phyloP scores from a whole-genome alignment of 2,329 filamentous ascomycete genomes.

The Ophiostoma perfectum region DNA sequence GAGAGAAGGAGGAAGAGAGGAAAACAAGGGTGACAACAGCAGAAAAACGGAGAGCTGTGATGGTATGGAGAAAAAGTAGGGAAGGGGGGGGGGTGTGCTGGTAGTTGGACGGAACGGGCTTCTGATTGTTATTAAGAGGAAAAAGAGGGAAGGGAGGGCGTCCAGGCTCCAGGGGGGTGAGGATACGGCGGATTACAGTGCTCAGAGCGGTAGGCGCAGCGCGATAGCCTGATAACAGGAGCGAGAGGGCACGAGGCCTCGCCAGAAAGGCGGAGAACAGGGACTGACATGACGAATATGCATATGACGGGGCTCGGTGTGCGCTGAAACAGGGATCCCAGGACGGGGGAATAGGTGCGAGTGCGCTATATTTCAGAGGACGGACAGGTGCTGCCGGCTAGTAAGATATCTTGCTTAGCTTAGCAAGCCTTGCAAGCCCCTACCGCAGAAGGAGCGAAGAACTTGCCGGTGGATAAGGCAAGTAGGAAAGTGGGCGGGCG shows the following conservation, averaged over 20 bases:
- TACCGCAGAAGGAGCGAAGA: too few relatives aligned
- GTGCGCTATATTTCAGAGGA: background rate
- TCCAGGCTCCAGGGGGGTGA: background rate
- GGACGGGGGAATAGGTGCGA: background rate
- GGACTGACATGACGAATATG: slow-evolving; percentile 20
- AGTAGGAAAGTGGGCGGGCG: too few relatives aligned
- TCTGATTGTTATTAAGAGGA: too few relatives aligned
- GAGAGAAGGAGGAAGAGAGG: slow-evolving; percentile 8
- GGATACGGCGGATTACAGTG: too few relatives aligned
- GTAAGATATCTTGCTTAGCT: too few relatives aligned
- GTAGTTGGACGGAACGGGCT: background rate
- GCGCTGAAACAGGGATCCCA: slow-evolving; percentile 1
- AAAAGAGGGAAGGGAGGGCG: background rate
- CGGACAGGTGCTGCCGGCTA: too few relatives aligned
- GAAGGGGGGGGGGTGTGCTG: slow-evolving; percentile 1
- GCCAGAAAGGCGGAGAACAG: slow-evolving; percentile 15
- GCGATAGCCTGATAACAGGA: background rate
- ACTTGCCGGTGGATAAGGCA: too few relatives aligned
- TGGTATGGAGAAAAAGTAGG: slow-evolving; percentile 11
- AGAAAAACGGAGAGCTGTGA: slow-evolving; percentile 3
- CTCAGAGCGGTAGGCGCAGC: background rate
- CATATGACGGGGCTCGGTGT: slow-evolving; percentile 20
- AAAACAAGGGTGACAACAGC: slow-evolving; percentile 4
- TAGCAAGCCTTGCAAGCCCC: too few relatives aligned
- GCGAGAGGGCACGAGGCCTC: background rate